A percentile compares a stretch with the other conserved stretches of the same genome.
Conservation (phyloP, 352 stramenopile genomes). For the Lagenidium sp. region DNA sequence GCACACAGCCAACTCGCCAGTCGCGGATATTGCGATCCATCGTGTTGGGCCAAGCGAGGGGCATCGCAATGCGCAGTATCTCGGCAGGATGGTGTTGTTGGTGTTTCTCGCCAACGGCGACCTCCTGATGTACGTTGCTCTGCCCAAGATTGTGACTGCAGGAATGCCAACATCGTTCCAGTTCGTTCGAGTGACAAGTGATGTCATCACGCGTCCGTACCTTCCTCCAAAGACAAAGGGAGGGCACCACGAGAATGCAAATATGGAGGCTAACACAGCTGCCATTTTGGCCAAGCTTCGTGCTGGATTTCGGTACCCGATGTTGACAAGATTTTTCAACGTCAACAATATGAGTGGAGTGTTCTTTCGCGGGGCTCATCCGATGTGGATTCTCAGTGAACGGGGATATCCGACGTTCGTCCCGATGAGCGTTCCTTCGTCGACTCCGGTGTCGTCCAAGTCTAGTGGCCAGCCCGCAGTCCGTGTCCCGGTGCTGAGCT, state of each 20-base stretch:
- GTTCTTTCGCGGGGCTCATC: constrained; percentile 79
- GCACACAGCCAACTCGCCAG: constrained; percentile 69
- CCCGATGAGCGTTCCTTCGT: constrained; percentile 56
- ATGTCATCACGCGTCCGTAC: constrained; percentile 74
- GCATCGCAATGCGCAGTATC: constrained; percentile 58
- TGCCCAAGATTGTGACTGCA: constrained; percentile 30
- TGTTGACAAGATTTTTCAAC: constrained; percentile 75
- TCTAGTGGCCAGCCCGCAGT: constrained; percentile 23
- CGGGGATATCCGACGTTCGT: constrained; percentile 56
- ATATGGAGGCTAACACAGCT: constrained; percentile 50
- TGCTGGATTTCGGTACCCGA: constrained; percentile 76
- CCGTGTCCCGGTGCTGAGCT: constrained; percentile 77
- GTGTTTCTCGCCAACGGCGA: constrained; percentile 83
- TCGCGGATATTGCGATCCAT: constrained; percentile 78
- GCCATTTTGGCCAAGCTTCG: constrained; percentile 65
- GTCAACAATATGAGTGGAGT: constrained; percentile 80
- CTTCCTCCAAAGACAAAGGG: constrained; percentile 46
- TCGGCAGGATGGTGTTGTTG: constrained; percentile 72
- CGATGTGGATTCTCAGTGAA: constrained; percentile 78
- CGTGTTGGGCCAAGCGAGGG: constrained; percentile 70
- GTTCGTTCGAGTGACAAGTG: constrained; percentile 55
- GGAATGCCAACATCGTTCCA: constrained; percentile 30
- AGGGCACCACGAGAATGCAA: constrained; percentile 10
- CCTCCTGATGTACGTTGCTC: constrained; percentile 67
- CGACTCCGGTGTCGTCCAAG: constrained; percentile 14